Evolutionary conservation across 225 moss, liverwort and hornwort species (phyloP), one percentile per base, ranked within the genome.

Genomic region (Sphagnum tenellum): DNA sequence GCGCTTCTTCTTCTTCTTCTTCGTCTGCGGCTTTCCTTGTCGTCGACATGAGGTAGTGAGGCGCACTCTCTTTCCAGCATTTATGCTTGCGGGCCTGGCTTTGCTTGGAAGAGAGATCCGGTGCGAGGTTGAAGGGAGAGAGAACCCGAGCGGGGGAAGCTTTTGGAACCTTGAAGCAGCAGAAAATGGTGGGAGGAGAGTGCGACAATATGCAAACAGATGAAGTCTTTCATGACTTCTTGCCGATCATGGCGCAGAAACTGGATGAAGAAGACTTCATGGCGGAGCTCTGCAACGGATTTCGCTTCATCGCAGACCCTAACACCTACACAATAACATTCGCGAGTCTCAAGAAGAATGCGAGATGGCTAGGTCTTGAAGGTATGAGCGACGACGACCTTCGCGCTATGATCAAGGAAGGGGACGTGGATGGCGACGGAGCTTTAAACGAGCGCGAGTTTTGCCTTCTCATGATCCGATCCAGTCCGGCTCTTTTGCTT

Each of bases 191-290:
- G 52, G 52, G 52, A 52, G 52, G 52, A 52, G 52, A 52, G 52
- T 52, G 52, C 52, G 52, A 52, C 52, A 6, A 52, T 52, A 6
- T 6, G 9, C 52, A 52, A 9, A 52, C 52, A 52, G 52, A 52
- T 6, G 52, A 52, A 9, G 52, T 52, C 6, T 76, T 76, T 55
- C 75, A 76, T 9, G 75, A 76, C 55, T 76, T 76, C 48, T 61
- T 76, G 48, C 75, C 75, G 8, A 64, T 76, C 61, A 76, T 76
- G 75, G 75, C 71, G 48, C 71, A 76, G 71, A 76, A 76, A 71
- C 70, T 76, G 9, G 61, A 55, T 48, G 70, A 71, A 70, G 61
- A 76, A 59, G 75, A 76, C 46, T 76, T 76, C n/a, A 2, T 67
- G 61, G 65, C 71, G 4, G 75, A 76, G 56, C 71, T 76, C 11